Evolutionary conservation across 2,329 filamentous ascomycete genomes (phyloP).

Genomic region (Penicillium sp.): DNA sequence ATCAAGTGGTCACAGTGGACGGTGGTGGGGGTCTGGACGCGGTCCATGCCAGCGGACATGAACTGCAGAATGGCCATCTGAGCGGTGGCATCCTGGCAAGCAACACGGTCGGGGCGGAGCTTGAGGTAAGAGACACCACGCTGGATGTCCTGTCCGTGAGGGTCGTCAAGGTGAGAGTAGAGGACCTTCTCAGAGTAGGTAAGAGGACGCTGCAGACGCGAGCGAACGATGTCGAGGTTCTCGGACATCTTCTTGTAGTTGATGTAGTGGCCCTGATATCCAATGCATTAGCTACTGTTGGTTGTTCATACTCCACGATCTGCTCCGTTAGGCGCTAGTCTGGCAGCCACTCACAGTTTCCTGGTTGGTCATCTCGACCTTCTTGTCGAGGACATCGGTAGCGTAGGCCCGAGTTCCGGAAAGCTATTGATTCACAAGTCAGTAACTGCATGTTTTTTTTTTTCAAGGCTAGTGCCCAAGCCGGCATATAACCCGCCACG

Average conservation of each 20-base stretch:
- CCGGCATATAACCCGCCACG: not conserved
- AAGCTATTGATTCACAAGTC: constrained; percentile 53
- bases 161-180: constrained; percentile 98
- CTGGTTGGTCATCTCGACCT: constrained; percentile 97
- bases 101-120: constrained; percentile 94
- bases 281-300: constrained; percentile 28
- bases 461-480: constrained; percentile 1
- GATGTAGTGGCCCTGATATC: constrained; percentile 77
- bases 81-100: constrained; percentile 98
- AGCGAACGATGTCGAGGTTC: constrained; percentile 88
- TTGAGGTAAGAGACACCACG: constrained; percentile 94
- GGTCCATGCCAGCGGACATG: constrained; percentile 97
- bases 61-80: constrained; percentile 99
- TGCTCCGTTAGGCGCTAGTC: constrained; percentile 10
- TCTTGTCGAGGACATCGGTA: constrained; percentile 85
- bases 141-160: constrained; percentile 93
- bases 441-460: constrained; percentile 21
- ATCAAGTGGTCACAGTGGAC: constrained; percentile 99
- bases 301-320: constrained; percentile 1
- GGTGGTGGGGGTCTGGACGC: constrained; percentile 89
- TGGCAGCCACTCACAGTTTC: constrained; percentile 63
- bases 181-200: constrained; percentile 98
- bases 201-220: constrained; percentile 86
- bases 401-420: constrained; percentile 72
- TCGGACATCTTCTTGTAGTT: constrained; percentile 99